phyloP scores from a whole-genome alignment of 139 green algal genomes.

The Chlorella sp. region DNA sequence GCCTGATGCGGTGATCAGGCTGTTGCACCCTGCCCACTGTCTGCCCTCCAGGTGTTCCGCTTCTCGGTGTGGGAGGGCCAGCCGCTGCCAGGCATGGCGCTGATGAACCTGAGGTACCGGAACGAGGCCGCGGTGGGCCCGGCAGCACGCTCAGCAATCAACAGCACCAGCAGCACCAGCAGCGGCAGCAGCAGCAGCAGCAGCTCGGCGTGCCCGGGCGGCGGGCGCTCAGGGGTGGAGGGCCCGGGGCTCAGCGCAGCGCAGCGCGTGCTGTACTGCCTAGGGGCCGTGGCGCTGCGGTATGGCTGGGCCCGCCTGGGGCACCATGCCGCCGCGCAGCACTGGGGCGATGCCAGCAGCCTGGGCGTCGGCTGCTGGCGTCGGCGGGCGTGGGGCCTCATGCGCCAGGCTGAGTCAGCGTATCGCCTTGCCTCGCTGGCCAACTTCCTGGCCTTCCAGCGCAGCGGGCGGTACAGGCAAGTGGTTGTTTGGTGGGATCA shows the following conservation, averaged over 20 bases:
- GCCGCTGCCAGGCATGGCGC: conserved; percentile 78
- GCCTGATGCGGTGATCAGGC: not conserved
- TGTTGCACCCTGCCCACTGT: not conserved
- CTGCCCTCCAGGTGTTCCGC: conserved; percentile 65
- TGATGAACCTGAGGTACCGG: conserved; percentile 92
- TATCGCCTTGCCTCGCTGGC: conserved; percentile 52
- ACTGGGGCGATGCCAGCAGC: conserved; percentile 41
- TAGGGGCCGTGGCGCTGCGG: conserved; percentile 62
- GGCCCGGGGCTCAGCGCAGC: conserved; percentile 59
- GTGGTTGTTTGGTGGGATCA: not conserved
- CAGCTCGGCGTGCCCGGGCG: not conserved
- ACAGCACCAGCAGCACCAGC: not conserved
- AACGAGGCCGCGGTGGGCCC: conserved; percentile 59
- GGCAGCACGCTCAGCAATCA: not conserved
- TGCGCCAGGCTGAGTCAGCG: conserved; percentile 46
- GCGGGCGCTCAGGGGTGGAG: conserved; percentile 65
- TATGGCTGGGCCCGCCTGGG: conserved; percentile 68
- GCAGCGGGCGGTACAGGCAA: conserved; percentile 75
- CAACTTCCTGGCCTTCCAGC: conserved; percentile 78
- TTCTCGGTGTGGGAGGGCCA: conserved; percentile 67
- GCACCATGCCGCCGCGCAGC: conserved; percentile 26
- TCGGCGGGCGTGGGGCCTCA: conserved; percentile 27
- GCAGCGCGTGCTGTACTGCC: conserved; percentile 61
- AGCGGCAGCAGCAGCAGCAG: not conserved
- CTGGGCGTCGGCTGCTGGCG: conserved; percentile 19